Evolutionary conservation across 1,139 yeast genomes (phyloP).

Genomic region (Blastobotrys aristatus): DNA sequence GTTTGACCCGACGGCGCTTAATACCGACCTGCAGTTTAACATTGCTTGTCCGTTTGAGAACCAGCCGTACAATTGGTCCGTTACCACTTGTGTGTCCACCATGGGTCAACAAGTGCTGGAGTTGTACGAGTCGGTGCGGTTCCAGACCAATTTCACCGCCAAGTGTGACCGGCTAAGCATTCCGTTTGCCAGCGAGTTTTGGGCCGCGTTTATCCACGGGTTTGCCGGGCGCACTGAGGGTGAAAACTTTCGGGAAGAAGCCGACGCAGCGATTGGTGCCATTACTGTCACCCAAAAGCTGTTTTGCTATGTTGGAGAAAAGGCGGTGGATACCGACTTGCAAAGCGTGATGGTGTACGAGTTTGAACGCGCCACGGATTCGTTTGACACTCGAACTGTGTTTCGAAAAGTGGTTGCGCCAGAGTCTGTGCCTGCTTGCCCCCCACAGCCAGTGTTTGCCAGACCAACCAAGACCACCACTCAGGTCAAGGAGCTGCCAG

Average conservation of each 20-base stretch:
- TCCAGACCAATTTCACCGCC: constrained; percentile 26
- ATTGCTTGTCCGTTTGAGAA: constrained; percentile 15
- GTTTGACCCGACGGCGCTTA: constrained; percentile 15
- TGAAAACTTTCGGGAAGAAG: constrained; percentile 19
- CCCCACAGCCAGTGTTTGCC: constrained; percentile 12
- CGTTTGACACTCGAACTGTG: constrained; percentile 35
- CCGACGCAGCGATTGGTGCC: constrained; percentile 34
- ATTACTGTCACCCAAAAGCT: constrained; percentile 35
- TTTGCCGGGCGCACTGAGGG: constrained; percentile 21
- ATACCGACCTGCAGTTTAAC: constrained; percentile 28
- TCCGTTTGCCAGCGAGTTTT: constrained; percentile 38
- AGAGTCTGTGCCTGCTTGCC: constrained; percentile 7
- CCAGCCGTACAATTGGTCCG: constrained; percentile 27
- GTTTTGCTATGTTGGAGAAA: constrained; percentile 20
- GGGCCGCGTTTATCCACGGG: constrained; percentile 38
- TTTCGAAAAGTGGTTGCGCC: constrained; percentile 29
- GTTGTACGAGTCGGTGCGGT: constrained; percentile 29
- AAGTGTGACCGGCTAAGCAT: constrained; percentile 33
- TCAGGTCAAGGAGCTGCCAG: not conserved
- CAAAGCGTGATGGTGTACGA: constrained; percentile 34
- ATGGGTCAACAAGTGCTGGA: constrained; percentile 33
- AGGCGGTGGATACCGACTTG: constrained; percentile 22
- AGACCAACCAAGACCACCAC: constrained; percentile 4
- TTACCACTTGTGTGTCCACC: constrained; percentile 31
- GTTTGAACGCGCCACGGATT: constrained; percentile 34